Conservation (phyloP, 2,329 filamentous ascomycete genomes). For the Tolypocladium paradoxum region DNA sequence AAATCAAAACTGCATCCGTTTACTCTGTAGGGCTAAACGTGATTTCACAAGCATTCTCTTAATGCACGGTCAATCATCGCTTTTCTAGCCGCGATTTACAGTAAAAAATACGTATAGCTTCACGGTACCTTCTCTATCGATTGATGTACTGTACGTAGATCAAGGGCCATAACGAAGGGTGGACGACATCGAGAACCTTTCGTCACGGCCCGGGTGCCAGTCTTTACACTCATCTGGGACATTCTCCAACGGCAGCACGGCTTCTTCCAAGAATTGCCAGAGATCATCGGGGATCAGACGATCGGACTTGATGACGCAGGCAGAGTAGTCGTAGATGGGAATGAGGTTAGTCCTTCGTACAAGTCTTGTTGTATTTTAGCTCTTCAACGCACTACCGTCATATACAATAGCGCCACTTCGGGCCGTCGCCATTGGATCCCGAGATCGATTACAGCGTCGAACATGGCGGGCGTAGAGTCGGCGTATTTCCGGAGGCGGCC, state of each 20-base stretch:
- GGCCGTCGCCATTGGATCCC: neutral
- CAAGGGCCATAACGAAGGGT: constrained; percentile 54
- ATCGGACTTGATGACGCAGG: constrained; percentile 24
- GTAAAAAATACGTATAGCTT: no score
- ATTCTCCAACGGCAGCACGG: constrained; percentile 37
- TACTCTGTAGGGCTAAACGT: no score
- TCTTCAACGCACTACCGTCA: constrained; percentile 19
- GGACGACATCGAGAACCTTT: constrained; percentile 51
- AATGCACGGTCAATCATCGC: no score
- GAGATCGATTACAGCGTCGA: neutral
- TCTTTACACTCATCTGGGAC: constrained; percentile 39
- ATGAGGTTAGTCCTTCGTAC: constrained; percentile 19
- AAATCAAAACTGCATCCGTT: no score
- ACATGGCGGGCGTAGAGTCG: neutral
- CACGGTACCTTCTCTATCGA: no score
- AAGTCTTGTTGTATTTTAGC: constrained; percentile 18
- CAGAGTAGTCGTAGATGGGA: constrained; percentile 20
- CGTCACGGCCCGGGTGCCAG: constrained; percentile 49
- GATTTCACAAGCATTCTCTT: no score
- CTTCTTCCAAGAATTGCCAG: constrained; percentile 26
- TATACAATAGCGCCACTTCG: neutral
- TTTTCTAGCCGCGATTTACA: no score
- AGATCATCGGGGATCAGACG: constrained; percentile 13
- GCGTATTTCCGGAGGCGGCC: neutral
- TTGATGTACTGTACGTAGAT: no score